Conservation (phyloP, 2,329 filamentous ascomycete genomes). For the Pseudogymnoascus pannorum region DNA sequence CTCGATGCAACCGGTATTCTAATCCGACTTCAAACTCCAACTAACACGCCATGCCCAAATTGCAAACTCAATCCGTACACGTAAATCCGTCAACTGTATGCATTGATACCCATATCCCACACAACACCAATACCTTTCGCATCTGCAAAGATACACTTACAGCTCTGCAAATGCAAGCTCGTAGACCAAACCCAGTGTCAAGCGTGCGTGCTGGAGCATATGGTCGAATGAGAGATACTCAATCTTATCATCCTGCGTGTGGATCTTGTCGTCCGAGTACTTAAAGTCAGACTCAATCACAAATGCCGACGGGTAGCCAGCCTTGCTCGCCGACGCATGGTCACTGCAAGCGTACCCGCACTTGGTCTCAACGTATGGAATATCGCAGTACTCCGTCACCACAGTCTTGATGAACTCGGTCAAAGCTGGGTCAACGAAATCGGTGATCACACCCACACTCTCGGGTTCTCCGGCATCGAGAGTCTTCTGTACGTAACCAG, state of each 20-base stretch:
- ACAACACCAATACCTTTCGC: too few relatives aligned
- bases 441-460: slow-evolving; percentile 85
- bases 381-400: slow-evolving; percentile 79
- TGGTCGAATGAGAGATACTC: slow-evolving; percentile 75
- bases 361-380: slow-evolving; percentile 80
- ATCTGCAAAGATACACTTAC: too few relatives aligned
- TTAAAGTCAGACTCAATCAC: slow-evolving; percentile 69
- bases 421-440: slow-evolving; percentile 76
- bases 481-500: slow-evolving; percentile 77
- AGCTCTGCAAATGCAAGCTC: slow-evolving; percentile 69
- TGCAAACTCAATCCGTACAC: not conserved
- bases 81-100: not conserved
- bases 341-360: slow-evolving; percentile 82
- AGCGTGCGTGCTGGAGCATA: slow-evolving; percentile 82
- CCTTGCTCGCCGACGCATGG: slow-evolving; percentile 66
- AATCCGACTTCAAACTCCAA: not conserved
- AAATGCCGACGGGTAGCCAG: slow-evolving; percentile 67
- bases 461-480: slow-evolving; percentile 75
- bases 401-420: slow-evolving; percentile 88
- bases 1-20: not conserved
- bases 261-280: slow-evolving; percentile 59
- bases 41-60: not conserved
- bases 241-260: slow-evolving; percentile 62
- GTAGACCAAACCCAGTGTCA: slow-evolving; percentile 77
- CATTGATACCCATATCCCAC: not conserved